Conservation (phyloP, 2,329 filamentous ascomycete genomes). For the Sporothrix protearum region DNA sequence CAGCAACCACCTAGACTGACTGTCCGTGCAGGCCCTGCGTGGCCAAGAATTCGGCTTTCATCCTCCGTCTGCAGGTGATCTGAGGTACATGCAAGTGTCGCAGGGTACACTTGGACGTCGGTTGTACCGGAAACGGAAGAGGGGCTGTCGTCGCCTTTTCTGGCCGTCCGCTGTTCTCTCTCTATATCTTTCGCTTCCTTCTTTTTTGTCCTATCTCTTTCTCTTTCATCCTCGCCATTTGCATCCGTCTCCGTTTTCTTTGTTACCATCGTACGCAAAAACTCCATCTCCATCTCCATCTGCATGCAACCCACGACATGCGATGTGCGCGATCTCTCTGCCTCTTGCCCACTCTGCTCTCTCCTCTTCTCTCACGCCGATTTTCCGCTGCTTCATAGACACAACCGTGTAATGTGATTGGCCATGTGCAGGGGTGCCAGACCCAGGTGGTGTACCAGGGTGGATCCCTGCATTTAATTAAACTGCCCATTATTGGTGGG, state of each 20-base stretch:
- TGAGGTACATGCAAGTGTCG: conserved; percentile 10
- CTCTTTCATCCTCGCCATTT: neutral
- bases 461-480: conserved; percentile 18
- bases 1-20: neutral
- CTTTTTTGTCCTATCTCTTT: neutral
- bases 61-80: conserved; percentile 10
- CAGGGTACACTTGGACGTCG: neutral
- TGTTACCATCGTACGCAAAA: neutral
- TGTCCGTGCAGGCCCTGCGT: too few relatives aligned
- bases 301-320: neutral
- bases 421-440: neutral
- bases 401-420: conserved; percentile 21
- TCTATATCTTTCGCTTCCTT: neutral
- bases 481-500: conserved; percentile 12
- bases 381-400: neutral
- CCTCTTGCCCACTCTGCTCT: neutral
- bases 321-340: neutral
- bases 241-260: neutral
- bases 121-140: neutral
- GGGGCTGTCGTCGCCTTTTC: neutral
- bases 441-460: neutral
- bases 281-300: neutral
- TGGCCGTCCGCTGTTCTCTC: too few relatives aligned
- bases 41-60: too few relatives aligned
- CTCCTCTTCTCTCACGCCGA: neutral